Evolutionary conservation across 352 stramenopile genomes (phyloP), one percentile per base, ranked within the genome.

Genomic region (Phytophthora hybrid): DNA sequence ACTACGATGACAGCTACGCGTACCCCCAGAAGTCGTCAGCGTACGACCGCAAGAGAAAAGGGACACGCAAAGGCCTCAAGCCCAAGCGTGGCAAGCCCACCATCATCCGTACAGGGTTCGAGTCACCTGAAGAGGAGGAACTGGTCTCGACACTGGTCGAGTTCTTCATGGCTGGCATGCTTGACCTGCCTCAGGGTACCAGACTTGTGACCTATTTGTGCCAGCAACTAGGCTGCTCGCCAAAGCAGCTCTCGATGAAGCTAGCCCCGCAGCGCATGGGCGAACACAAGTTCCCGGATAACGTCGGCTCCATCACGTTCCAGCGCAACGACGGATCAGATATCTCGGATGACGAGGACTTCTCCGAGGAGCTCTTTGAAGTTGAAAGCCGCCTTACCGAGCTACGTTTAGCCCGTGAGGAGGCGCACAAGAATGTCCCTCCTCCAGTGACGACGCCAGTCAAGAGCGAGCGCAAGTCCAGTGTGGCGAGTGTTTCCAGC

Each of bases 101-200:
- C 32, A 93, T 93, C 74, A 91, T 93, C 59, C 86, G 86, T 60
- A 93, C 86, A 71, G 86, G 86, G 39, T 93, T 93, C 58, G 83
- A 92, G 44, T 87, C 81, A 2, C 70, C 63, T 5, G 80, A 93
- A 69, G 86, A 93, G 71, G 84, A 92, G 58, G 66, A 80, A 55
- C 91, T 87, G 63, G 81, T 87, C 32, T 85, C 63, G 1, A 73
- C 80, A 8, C 76, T 93, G 46, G 79, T 90, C 61, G 83, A 93
- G 71, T 91, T 78, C 60, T 93, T 93, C 41, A 80, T 82, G 58
- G 80, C 79, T n/a, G 86, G 86, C 21, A 56, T 75, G 59, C 71
- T 93, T 31, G 80, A 83, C 13, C 44, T 93, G 14, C 62, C 73
- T 18, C 80, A 90, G n/a, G 81, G 78, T 9, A 90, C 82, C n/a